Conservation (phyloP, 2,329 filamentous ascomycete species). For the Cladosporium sp. region DNA sequence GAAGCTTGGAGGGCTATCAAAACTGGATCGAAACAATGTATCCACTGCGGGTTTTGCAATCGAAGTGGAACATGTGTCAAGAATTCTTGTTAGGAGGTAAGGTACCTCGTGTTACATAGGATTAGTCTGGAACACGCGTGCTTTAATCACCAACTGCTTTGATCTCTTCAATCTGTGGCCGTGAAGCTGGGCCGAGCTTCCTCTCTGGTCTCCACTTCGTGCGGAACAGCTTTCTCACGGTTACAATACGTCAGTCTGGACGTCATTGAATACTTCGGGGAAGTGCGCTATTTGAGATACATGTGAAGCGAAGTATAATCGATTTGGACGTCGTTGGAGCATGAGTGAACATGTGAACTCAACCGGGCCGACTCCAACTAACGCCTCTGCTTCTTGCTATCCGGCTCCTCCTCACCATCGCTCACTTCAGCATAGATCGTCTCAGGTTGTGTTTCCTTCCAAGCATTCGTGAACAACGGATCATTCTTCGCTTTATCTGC, state of each 20-base stretch:
- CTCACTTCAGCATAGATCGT: slow-evolving; percentile 88
- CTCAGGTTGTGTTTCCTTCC: slow-evolving; percentile 87
- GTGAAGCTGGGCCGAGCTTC: neutral
- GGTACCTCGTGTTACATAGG: too few relatives aligned
- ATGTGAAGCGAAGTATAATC: neutral
- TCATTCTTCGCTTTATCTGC: slow-evolving; percentile 90
- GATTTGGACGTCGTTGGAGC: neutral
- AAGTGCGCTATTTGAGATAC: neutral
- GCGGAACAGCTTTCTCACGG: neutral
- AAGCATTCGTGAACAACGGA: slow-evolving; percentile 91
- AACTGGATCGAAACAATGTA: neutral
- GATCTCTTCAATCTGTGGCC: neutral
- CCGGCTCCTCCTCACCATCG: slow-evolving; percentile 77
- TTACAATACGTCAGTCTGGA: neutral
- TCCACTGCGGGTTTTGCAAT: neutral
- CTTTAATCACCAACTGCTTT: neutral
- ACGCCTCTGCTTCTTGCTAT: slow-evolving; percentile 56
- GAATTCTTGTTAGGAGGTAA: too few relatives aligned
- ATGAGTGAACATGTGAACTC: neutral
- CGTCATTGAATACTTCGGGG: neutral
- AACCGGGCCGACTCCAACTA: neutral
- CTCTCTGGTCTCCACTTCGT: neutral
- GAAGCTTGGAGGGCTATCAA: slow-evolving; percentile 8
- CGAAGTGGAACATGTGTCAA: neutral
- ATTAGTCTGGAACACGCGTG: neutral